phyloP scores from a whole-genome alignment of 371 early-diverging fungal genomes.

The Saksenaea oblongispora region DNA sequence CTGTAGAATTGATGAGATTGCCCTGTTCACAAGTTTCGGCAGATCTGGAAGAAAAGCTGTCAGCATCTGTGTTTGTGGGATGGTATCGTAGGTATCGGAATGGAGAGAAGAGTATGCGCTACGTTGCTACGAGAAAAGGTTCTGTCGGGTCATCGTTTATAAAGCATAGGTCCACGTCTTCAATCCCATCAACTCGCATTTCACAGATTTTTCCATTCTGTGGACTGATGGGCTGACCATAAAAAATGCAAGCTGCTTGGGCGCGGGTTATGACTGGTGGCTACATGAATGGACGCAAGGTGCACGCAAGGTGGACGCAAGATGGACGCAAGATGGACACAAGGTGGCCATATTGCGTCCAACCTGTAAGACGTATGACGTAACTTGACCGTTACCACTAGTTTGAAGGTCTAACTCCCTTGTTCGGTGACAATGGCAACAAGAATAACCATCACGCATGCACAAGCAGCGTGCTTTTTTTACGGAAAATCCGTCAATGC shows the following conservation, averaged over 20 bases:
- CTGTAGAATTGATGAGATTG: slow-evolving; percentile 1
- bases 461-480: too few species aligned
- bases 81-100: slow-evolving; percentile 1
- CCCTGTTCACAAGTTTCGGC: not conserved
- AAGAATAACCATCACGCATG: too few species aligned
- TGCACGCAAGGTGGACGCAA: too few species aligned
- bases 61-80: slow-evolving; percentile 4
- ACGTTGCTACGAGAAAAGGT: slow-evolving; percentile 2
- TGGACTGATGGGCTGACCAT: not conserved
- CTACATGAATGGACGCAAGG: not conserved
- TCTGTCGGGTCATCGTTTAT: slow-evolving; percentile 4
- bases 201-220: not conserved
- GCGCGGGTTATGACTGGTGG: not conserved
- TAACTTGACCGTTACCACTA: too few species aligned
- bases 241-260: not conserved
- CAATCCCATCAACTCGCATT: not conserved
- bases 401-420: too few species aligned
- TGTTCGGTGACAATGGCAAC: too few species aligned
- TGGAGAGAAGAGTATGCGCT: slow-evolving; percentile 2
- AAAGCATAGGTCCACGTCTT: slow-evolving; percentile 1
- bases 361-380: too few species aligned
- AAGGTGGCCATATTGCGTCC: too few species aligned
- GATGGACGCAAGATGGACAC: too few species aligned
- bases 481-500: too few species aligned
- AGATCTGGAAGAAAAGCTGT: slow-evolving; percentile 3